phyloP scores from a whole-genome alignment of 2,329 filamentous ascomycete genomes.

The Ophiostoma perfectum region DNA sequence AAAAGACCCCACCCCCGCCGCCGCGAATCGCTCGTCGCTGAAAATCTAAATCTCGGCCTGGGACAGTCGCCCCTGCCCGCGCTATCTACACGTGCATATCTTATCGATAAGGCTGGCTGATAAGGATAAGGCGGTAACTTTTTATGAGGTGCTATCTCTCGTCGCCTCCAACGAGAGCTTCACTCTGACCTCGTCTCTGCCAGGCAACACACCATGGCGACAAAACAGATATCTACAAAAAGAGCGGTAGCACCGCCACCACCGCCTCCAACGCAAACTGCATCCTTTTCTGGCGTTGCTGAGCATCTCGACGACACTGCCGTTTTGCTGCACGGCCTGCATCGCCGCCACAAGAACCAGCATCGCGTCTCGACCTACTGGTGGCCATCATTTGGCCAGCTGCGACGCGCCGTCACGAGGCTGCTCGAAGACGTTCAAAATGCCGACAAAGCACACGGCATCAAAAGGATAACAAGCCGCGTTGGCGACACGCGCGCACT shows the following conservation, averaged over 20 bases:
- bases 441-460: slow-evolving; percentile 16
- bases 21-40: slow-evolving; percentile 5
- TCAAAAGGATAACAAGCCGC: slow-evolving; percentile 21
- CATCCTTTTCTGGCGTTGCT: slow-evolving; percentile 20
- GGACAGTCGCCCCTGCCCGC: background rate
- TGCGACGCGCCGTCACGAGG: slow-evolving; percentile 60
- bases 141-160: background rate
- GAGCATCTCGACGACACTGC: slow-evolving; percentile 38
- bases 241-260: background rate
- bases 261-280: background rate
- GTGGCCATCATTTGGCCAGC: slow-evolving; percentile 67
- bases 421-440: slow-evolving; percentile 43
- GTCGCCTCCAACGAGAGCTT: background rate
- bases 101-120: background rate
- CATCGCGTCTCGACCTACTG: slow-evolving; percentile 68
- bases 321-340: slow-evolving; percentile 63
- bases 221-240: background rate
- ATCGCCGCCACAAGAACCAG: slow-evolving; percentile 86
- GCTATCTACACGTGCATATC: background rate
- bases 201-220: background rate
- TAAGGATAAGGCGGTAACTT: slow-evolving; percentile 9
- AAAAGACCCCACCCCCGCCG: slow-evolving; percentile 20
- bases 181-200: background rate
- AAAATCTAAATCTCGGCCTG: background rate
- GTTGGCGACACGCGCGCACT: slow-evolving; percentile 40